phyloP scores from a whole-genome alignment of 805 yeast genomes.

The Cyberlindnera mississippiensis region DNA sequence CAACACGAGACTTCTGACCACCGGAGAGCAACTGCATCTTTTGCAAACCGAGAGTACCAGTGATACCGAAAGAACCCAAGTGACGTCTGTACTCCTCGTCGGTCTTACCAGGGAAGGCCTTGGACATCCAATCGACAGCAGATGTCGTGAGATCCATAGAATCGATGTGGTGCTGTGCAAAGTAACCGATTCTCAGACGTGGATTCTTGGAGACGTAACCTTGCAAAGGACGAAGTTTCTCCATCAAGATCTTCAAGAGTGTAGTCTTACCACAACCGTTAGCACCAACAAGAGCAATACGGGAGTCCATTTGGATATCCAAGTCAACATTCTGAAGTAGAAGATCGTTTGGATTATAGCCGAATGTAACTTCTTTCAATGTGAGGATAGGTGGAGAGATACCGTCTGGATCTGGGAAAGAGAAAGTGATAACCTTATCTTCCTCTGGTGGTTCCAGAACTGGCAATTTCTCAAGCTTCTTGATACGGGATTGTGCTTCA shows the following conservation, averaged over 20 bases:
- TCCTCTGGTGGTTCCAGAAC: slow-evolving; percentile 91
- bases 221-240: slow-evolving; percentile 62
- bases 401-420: slow-evolving; percentile 92
- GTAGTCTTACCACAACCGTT: slow-evolving; percentile 99
- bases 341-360: slow-evolving; percentile 64
- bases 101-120: slow-evolving; percentile 83
- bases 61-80: slow-evolving; percentile 94
- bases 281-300: slow-evolving; percentile 97
- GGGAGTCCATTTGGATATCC: slow-evolving; percentile 88
- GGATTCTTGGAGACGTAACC: slow-evolving; percentile 82
- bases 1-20: slow-evolving; percentile 98
- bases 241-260: slow-evolving; percentile 80
- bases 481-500: slow-evolving; percentile 97
- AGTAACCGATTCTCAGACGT: slow-evolving; percentile 88
- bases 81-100: slow-evolving; percentile 97
- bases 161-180: slow-evolving; percentile 98
- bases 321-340: slow-evolving; percentile 75
- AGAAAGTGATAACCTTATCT: slow-evolving; percentile 78
- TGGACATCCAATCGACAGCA: slow-evolving; percentile 94
- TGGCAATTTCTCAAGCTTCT: slow-evolving; percentile 93
- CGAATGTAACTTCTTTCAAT: slow-evolving; percentile 81
- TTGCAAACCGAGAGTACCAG: slow-evolving; percentile 90
- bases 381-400: slow-evolving; percentile 92
- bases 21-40: slow-evolving; percentile 89
- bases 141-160: slow-evolving; percentile 84